Base-by-base conservation (phyloP, 306 rosid genomes). In the Cicer arietinum region DNA sequence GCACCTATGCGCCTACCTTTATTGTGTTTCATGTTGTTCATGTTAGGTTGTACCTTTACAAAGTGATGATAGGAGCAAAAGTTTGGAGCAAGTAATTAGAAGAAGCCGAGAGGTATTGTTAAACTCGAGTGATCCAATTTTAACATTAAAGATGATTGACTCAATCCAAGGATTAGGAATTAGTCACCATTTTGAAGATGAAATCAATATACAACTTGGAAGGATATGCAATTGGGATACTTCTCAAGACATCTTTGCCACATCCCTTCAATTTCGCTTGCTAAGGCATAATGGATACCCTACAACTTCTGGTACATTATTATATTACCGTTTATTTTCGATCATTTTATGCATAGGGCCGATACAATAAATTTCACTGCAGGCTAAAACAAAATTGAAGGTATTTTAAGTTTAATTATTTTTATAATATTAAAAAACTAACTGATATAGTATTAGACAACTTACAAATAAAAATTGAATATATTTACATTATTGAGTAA, bases 251-350 rank as follows among this genome's bases (percentile, higher is more conserved):
- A 82, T 85, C 48, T 82, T 42, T 67, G 58, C 80, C 22, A 76
- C 89, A 1, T 22, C 89, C 17, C 86, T 85, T 72, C 78, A 67
- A 16, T 85, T 85, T 16, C 82, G 86, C 43, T 12, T 85, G 7
- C 69, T 76, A 0, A 76, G 86, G 42, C 78, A 82, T 18, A 60
- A 76, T 67, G 73, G 71, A 10, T 74, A 7, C 10, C 42, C 78
- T 3, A 52, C 60, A 48, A 10, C 0, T 50, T 64, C 88, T n/a
- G 88, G 88, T 84, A 53, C 30, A 40, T 25, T 37, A 11, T 25
- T 59, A 35, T 17, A 59, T 61, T 48, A 2, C 1, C 46, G 54
- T 25, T 43, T 30, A 30, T 3, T 30, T 9, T 39, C 0, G 7
- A 1, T 52, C n/a, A 8, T 1, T 3, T 57, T 22, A 8, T n/a